Percentiles rank a stretch among this genome's conserved stretches.
phyloP scores from a whole-genome alignment of 2,329 filamentous ascomycete genomes.

The Chaetomiaceae sp. region DNA sequence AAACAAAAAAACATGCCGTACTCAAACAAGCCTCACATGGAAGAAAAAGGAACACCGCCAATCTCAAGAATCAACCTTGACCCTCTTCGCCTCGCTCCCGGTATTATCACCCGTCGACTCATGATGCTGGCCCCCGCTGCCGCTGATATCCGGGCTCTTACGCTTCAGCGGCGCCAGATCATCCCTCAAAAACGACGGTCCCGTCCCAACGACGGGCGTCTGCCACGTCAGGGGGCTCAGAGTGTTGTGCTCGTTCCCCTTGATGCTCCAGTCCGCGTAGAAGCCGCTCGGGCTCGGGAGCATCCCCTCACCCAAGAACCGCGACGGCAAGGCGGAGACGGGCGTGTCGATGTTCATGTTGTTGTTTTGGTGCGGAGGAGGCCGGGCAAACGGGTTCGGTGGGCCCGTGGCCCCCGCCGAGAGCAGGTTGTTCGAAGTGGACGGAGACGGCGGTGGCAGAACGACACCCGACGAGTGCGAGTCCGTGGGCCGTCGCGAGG shows the following conservation, averaged over 20 bases:
- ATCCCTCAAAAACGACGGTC: conserved; percentile 60
- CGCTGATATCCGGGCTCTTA: conserved; percentile 52
- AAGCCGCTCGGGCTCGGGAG: conserved; percentile 89
- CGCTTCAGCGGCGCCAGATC: conserved; percentile 47
- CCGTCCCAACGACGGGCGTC: conserved; percentile 65
- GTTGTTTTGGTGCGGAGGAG: conserved; percentile 64
- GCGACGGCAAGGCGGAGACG: conserved; percentile 86
- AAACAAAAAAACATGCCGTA: background rate
- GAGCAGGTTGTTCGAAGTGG: conserved; percentile 74
- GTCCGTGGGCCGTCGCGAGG: conserved; percentile 41
- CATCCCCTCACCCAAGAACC: conserved; percentile 83
- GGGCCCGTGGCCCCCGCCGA: conserved; percentile 90
- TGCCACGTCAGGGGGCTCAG: conserved; percentile 90
- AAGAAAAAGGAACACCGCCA: too few species aligned
- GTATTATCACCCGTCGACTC: conserved; percentile 38
- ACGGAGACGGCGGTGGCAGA: conserved; percentile 88
- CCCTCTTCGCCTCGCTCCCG: conserved; percentile 48
- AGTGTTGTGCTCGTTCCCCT: conserved; percentile 71
- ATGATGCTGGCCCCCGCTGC: conserved; percentile 34
- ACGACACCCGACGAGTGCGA: conserved; percentile 68
- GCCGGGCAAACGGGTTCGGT: conserved; percentile 91
- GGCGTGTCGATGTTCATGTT: conserved; percentile 69
- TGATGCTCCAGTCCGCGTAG: conserved; percentile 85
- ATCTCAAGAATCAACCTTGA: conserved; percentile 42
- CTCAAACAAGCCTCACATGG: background rate